phyloP scores from a whole-genome alignment of 441 rosid genomes.

The Croton setiger region DNA sequence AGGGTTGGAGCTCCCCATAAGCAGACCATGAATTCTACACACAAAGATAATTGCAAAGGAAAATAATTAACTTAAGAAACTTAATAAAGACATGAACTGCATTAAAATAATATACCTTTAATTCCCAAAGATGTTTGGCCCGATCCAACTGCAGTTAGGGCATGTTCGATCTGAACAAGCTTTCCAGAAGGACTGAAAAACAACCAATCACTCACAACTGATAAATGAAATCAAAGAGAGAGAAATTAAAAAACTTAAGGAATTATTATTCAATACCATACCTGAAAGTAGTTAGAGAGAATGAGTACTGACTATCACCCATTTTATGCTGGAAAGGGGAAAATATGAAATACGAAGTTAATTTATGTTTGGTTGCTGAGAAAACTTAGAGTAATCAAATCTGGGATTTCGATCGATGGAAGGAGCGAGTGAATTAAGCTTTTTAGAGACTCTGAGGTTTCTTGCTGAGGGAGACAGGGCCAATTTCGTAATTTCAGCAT shows the following conservation, averaged over 20 bases:
- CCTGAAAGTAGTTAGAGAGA: conserved; percentile 81
- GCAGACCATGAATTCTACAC: background rate
- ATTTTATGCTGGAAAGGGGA: conserved; percentile 19
- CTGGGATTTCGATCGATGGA: background rate
- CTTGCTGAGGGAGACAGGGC: conserved; percentile 24
- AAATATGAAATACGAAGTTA: background rate
- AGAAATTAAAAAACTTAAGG: background rate
- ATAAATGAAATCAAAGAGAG: background rate
- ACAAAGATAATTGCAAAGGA: background rate
- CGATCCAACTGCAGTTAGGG: conserved; percentile 94
- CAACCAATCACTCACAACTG: background rate
- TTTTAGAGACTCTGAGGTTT: background rate
- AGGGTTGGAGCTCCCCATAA: background rate
- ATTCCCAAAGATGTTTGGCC: conserved; percentile 97
- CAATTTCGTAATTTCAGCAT: no score
- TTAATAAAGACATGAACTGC: background rate
- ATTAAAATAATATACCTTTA: conserved; percentile 47
- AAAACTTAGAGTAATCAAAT: background rate
- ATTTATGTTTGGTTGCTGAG: background rate
- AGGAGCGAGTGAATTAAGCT: background rate
- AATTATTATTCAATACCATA: background rate
- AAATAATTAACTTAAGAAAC: background rate
- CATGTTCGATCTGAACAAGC: conserved; percentile 99
- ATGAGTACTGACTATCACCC: conserved; percentile 81
- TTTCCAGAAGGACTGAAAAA: conserved; percentile 90